phyloP scores from a whole-genome alignment of 306 rosid species.

The Coriaria nepalensis region DNA sequence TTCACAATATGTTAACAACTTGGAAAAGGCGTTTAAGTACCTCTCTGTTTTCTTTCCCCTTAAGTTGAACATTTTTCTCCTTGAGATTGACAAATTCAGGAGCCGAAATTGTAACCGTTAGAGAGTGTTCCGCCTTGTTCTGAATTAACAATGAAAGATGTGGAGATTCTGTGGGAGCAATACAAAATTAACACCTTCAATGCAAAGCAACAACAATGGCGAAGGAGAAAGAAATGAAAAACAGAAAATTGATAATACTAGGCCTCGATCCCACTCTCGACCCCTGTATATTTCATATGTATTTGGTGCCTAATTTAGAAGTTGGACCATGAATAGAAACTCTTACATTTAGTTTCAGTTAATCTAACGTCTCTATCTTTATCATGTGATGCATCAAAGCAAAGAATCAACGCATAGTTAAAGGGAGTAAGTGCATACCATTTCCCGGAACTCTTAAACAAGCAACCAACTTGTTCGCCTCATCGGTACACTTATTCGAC shows the following conservation, averaged over 20 bases:
- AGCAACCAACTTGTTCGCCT: slow-evolving; percentile 23
- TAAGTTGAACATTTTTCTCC: slow-evolving; percentile 16
- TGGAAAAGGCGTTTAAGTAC: slow-evolving; percentile 13
- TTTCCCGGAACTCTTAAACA: slow-evolving; percentile 47
- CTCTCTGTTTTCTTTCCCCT: slow-evolving; percentile 20
- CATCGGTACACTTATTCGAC: slow-evolving; percentile 25
- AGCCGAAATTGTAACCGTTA: slow-evolving; percentile 24
- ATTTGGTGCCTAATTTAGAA: too few relatives aligned
- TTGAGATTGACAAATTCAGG: slow-evolving; percentile 30
- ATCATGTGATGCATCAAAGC: too few relatives aligned
- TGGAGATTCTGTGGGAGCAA: slow-evolving; percentile 30
- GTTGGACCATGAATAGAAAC: too few relatives aligned
- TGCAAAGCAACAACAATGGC: not conserved
- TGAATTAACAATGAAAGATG: slow-evolving; percentile 34
- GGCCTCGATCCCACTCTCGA: too few relatives aligned
- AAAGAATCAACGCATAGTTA: not conserved
- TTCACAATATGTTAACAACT: too few relatives aligned
- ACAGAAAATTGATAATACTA: not conserved
- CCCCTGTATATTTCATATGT: too few relatives aligned
- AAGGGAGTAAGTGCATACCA: slow-evolving; percentile 17
- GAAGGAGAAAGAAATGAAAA: slow-evolving; percentile 1
- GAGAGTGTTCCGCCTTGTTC: slow-evolving; percentile 30
- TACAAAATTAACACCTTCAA: not conserved
- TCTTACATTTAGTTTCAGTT: too few relatives aligned
- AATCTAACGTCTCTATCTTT: too few relatives aligned